Evolutionary conservation across 1,284 basidiomycete species (phyloP).

Genomic region (Chalciporus sp.): DNA sequence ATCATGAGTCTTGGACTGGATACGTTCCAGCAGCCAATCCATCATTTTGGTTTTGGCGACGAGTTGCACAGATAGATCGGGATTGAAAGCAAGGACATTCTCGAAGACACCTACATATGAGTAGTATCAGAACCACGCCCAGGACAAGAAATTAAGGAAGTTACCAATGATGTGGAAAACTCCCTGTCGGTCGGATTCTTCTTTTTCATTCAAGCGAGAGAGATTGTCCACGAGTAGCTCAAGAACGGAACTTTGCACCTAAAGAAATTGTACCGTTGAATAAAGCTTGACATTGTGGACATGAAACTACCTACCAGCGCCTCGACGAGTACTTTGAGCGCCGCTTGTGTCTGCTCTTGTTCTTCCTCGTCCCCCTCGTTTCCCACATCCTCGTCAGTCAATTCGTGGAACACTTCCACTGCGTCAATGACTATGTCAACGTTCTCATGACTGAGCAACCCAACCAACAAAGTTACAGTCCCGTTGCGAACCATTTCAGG

Average conservation of each 20-base stretch:
- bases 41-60: conserved; percentile 76
- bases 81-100: conserved; percentile 87
- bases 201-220: conserved; percentile 75
- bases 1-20: conserved; percentile 73
- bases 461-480: conserved; percentile 70
- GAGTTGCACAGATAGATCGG: conserved; percentile 69
- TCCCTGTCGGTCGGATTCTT: conserved; percentile 88
- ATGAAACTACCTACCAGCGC: conserved; percentile 59
- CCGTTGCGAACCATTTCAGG: conserved; percentile 86
- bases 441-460: conserved; percentile 90
- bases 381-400: conserved; percentile 95
- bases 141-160: conserved; percentile 7
- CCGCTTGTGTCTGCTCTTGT: conserved; percentile 65
- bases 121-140: conserved; percentile 4
- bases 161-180: conserved; percentile 88
- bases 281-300: background rate
- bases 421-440: conserved; percentile 93
- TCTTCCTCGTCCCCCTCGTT: conserved; percentile 74
- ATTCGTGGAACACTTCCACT: conserved; percentile 88
- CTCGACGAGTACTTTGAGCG: conserved; percentile 74
- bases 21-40: conserved; percentile 80
- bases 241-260: conserved; percentile 83
- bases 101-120: conserved; percentile 82
- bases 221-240: conserved; percentile 93
- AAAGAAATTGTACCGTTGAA: conserved; percentile 3